Base-by-base conservation (phyloP, 331 rosid genomes). In the Pyracantha coccinea region DNA sequence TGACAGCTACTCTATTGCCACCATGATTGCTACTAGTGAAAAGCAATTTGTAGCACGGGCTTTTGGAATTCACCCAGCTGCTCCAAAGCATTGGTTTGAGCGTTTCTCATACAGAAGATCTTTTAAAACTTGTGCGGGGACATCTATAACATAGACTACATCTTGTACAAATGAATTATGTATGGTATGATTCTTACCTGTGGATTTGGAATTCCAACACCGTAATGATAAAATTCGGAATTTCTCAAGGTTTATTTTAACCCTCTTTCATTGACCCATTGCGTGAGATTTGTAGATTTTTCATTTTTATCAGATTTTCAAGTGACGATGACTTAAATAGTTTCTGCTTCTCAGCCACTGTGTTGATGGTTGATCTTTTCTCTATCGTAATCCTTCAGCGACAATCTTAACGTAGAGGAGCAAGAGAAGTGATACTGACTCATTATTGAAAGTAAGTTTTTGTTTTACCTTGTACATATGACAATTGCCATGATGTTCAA, bases 81-180 rank as follows among this genome's bases (percentile, higher is more conserved):
- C 88, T 79, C 90, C 84, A 14, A 93, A 93, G 83, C 89, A 83
- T 61, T 93, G 94, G 94, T 81, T 89, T 14, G 97, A 93, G 82
- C 75, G 86, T 74, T 86, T 85, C 83, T 80, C 78, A 71, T 54
- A 7, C 35, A 57, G 67, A 71, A 80, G 35, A 24, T 11, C 68
- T 6, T 16, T 20, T 6, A 45, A 45, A 20, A 19, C 15, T 70
- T 32, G 20, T 55, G 23, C 0, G 29, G 20, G 28, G 55, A 68
- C 32, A 24, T 38, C 68, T 59, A 15, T 72, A 2, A 1, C 41
- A 29, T 63, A 63, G 68, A 63, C 44, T 63, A 29, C 41, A 19
- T 50, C 17, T 70, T 20, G 53, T 32, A 54, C 21, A 14, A 38
- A 53, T 55, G 20, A 52, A 33, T 1, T 12, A 5, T 9, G 8